phyloP scores from a whole-genome alignment of 2,329 filamentous ascomycete genomes.

The Cytospora piceae region DNA sequence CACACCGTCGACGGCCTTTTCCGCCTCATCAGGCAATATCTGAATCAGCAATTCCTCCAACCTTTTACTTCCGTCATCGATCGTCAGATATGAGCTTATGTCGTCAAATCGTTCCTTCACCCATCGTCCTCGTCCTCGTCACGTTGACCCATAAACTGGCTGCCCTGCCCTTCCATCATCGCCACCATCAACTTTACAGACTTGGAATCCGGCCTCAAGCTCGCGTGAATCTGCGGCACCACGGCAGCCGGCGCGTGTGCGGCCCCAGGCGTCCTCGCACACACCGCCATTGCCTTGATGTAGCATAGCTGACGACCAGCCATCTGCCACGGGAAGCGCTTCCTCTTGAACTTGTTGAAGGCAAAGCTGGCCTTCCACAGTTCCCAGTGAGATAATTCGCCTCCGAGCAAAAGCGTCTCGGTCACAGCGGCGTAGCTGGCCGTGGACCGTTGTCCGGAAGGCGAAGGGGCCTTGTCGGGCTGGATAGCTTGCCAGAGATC shows the following conservation, averaged over 20 bases:
- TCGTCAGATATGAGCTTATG: neutral
- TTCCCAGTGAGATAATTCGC: conserved; percentile 47
- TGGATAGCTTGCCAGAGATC: conserved; percentile 48
- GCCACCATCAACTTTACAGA: conserved; percentile 32
- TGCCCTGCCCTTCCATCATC: conserved; percentile 23
- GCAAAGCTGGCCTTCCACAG: conserved; percentile 55
- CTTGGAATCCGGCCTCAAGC: conserved; percentile 43
- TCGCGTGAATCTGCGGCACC: conserved; percentile 42
- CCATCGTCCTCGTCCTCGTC: conserved; percentile 29
- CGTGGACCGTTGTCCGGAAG: conserved; percentile 11
- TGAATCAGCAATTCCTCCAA: neutral
- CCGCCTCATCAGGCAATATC: neutral
- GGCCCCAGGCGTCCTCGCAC: conserved; percentile 19
- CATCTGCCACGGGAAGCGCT: conserved; percentile 51
- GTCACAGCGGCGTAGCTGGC: conserved; percentile 35
- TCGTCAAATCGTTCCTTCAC: neutral
- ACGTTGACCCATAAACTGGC: conserved; percentile 23
- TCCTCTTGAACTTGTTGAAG: conserved; percentile 42
- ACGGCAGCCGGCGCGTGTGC: conserved; percentile 39
- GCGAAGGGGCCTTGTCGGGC: conserved; percentile 37
- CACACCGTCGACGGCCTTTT: neutral
- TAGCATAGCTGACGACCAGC: conserved; percentile 52
- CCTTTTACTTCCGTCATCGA: neutral
- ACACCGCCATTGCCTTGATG: conserved; percentile 47
- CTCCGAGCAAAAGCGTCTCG: conserved; percentile 36